phyloP scores from a whole-genome alignment of 345 rosid genomes.

The Eucalyptus sp. region DNA sequence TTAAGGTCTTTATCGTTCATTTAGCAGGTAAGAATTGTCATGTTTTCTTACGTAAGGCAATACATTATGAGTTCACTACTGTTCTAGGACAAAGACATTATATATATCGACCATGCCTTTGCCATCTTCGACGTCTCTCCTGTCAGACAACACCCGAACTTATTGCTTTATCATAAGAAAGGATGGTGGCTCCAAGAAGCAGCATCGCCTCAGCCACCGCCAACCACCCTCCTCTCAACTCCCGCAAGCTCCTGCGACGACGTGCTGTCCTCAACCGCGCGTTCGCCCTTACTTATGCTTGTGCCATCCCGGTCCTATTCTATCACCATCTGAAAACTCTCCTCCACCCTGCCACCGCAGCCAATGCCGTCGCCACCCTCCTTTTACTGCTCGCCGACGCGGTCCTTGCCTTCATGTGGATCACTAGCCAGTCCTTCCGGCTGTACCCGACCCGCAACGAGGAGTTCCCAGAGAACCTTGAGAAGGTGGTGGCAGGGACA shows the following conservation, averaged over 20 bases:
- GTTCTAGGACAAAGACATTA: neutral
- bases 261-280: conserved; percentile 25
- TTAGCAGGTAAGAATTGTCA: neutral
- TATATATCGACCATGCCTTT: neutral
- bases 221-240: conserved; percentile 17
- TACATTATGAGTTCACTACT: neutral
- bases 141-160: neutral
- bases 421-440: conserved; percentile 17
- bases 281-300: conserved; percentile 30
- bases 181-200: neutral
- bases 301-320: conserved; percentile 39
- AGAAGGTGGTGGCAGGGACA: neutral
- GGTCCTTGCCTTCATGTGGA: conserved; percentile 66
- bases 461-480: conserved; percentile 35
- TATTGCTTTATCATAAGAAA: neutral
- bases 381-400: conserved; percentile 37
- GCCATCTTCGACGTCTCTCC: neutral
- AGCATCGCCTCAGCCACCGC: neutral
- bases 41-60: neutral
- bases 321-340: conserved; percentile 34
- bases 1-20: neutral
- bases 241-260: conserved; percentile 11
- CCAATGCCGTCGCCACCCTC: neutral
- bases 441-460: conserved; percentile 22
- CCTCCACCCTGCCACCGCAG: conserved; percentile 4